Evolutionary conservation across 2,329 filamentous ascomycete genomes (phyloP).

Genomic region (Talaromyces sp.): DNA sequence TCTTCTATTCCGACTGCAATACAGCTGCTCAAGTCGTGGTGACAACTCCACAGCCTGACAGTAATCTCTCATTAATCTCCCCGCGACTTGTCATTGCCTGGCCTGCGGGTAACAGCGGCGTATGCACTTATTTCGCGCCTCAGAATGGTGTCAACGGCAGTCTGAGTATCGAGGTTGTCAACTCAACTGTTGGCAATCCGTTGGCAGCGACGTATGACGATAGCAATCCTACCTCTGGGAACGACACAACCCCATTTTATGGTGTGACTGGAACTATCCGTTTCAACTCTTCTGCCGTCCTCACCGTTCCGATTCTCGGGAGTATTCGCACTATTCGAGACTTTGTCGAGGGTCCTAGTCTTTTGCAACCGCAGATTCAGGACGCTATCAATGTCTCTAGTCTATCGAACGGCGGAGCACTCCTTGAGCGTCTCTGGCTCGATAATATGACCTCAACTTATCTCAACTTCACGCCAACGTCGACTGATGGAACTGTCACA

Average conservation of each 20-base stretch:
- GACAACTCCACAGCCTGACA: constrained; percentile 54
- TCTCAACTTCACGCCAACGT: constrained; percentile 46
- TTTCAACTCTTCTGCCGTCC: constrained; percentile 56
- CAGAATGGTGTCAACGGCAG: constrained; percentile 53
- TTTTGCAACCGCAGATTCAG: constrained; percentile 54
- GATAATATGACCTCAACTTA: constrained; percentile 59
- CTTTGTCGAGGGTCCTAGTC: constrained; percentile 57
- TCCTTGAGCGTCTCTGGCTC: constrained; percentile 56
- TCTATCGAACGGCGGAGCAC: constrained; percentile 43
- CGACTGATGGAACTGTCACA: constrained; percentile 27
- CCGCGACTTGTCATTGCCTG: constrained; percentile 62
- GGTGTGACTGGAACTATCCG: constrained; percentile 54
- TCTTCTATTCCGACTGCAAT: constrained; percentile 64
- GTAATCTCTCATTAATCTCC: constrained; percentile 53
- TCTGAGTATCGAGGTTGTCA: constrained; percentile 52
- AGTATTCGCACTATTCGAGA: constrained; percentile 63
- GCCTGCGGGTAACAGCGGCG: constrained; percentile 64
- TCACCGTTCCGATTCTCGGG: constrained; percentile 58
- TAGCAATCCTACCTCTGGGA: constrained; percentile 17
- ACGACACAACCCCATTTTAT: constrained; percentile 42
- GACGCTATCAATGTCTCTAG: constrained; percentile 47
- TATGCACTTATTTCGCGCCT: constrained; percentile 56
- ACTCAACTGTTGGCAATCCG: constrained; percentile 46
- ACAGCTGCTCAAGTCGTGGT: constrained; percentile 58
- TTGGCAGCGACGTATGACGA: constrained; percentile 47